Evolutionary conservation across 1,284 basidiomycete genomes (phyloP).

Genomic region (Anthracocystis setariae): DNA sequence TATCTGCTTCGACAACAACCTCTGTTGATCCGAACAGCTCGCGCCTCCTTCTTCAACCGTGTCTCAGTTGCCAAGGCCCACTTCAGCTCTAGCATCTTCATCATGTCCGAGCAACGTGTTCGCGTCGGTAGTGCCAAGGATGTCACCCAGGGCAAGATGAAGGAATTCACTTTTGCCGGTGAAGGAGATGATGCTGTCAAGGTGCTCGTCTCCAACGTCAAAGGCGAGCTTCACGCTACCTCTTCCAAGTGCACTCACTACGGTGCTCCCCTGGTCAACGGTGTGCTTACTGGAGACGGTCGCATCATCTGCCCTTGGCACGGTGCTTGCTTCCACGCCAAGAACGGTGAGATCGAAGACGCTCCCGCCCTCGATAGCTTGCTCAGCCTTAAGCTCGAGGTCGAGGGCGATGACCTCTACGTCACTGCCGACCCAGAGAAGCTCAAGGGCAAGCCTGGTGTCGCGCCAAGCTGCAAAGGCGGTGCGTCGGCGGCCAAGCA

Average conservation of each 20-base stretch:
- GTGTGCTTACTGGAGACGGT: constrained; percentile 81
- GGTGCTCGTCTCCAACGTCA: constrained; percentile 77
- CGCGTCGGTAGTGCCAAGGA: constrained; percentile 45
- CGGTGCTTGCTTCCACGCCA: constrained; percentile 88
- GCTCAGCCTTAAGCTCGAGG: constrained; percentile 79
- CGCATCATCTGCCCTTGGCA: constrained; percentile 87
- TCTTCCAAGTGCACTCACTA: constrained; percentile 90
- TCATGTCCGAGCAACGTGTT: constrained; percentile 44
- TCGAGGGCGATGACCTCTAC: constrained; percentile 78
- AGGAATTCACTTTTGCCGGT: constrained; percentile 81
- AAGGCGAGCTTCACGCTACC: constrained; percentile 76
- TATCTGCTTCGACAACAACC: constrained; percentile 28
- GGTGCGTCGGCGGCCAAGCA: constrained; percentile 65
- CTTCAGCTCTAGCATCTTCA: constrained; percentile 18
- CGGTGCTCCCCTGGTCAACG: constrained; percentile 82
- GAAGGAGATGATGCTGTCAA: constrained; percentile 73
- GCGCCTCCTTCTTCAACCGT: constrained; percentile 5
- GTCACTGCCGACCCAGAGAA: constrained; percentile 79
- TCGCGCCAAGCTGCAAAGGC: constrained; percentile 59
- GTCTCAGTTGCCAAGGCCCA: neutral
- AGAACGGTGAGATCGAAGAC: constrained; percentile 76
- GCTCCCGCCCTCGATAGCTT: constrained; percentile 87
- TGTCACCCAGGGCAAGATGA: constrained; percentile 66
- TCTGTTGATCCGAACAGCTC: constrained; percentile 28
- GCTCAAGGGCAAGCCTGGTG: constrained; percentile 70